Evolutionary conservation across 768 basidiomycete genomes (phyloP), one percentile per base, ranked within the genome.

Genomic region (Agrocybe chaxingu): DNA sequence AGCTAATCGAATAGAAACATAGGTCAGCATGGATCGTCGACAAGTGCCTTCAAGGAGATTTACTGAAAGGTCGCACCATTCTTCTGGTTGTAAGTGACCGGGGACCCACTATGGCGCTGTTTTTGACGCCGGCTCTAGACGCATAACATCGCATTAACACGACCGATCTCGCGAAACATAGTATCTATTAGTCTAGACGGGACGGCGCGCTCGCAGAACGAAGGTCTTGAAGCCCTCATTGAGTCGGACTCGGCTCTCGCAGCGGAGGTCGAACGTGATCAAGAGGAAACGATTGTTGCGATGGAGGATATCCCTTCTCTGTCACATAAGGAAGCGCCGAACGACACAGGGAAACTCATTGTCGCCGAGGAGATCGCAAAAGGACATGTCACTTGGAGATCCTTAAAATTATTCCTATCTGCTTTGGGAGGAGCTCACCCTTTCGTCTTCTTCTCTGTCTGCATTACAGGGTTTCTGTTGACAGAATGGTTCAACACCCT

Each of bases 21-120:
- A 58, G 57, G 9, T 42, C 56, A 13, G 44, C 52, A 19, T 55
- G 55, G 50, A 52, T 97, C 33, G 85, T 84, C 58, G 73, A 81
- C 18, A 74, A 89, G 40, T 92, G 90, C 57, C 72, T 97, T 36
- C 74, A 76, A 53, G 92, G 93, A 8, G 84, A 87, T 40, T 69
- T 96, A 34, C 75, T 92, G 59, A 67, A 72, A 29, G 82, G 79
- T 12, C 77, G 92, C 40, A 95, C 94, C 0, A 70, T 93, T 49
- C 76, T 96, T 40, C 74, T 96, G 13, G 92, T 96, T 19, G 80
- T 80, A 58, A 50, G 72, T 47, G 10, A 34, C 12, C n/a, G 9
- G 18, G 7, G 18, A 24, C 45, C 7, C 18, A 3, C 7, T 30
- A 30, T 16, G 31, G 34, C 42, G 11, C 30, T 48, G 10, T 24